These are phyloP conservation scores for Ramularia endophylla DNA, from an alignment of 2,329 filamentous ascomycete genomes.

Conservation along the genomic window DNA sequence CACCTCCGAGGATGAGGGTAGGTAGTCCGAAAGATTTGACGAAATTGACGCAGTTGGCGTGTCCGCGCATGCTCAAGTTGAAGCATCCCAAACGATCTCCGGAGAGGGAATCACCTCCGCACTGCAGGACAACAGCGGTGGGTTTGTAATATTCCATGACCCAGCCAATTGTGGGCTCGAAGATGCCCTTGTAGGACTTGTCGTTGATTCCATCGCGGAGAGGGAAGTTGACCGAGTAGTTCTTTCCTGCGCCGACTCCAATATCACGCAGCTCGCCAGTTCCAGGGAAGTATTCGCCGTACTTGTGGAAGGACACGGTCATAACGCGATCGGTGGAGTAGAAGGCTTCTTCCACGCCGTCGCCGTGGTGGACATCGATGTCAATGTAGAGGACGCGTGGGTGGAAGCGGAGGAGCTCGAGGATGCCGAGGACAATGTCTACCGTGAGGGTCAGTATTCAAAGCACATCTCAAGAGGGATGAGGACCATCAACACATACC, in stretches of 20 bases:
- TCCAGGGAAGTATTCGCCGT: slow-evolving; percentile 69
- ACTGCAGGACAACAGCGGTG: slow-evolving; percentile 86
- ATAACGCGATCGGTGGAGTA: slow-evolving; percentile 85
- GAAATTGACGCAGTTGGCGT: slow-evolving; percentile 84
- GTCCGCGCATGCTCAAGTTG: slow-evolving; percentile 92
- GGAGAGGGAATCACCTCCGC: slow-evolving; percentile 88
- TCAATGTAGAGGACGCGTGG: slow-evolving; percentile 91
- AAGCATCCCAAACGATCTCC: slow-evolving; percentile 92
- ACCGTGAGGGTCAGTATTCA: no score
- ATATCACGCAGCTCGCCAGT: slow-evolving; percentile 63
- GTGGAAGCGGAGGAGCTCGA: slow-evolving; percentile 76
- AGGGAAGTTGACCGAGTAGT: slow-evolving; percentile 64
- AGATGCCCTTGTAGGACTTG: slow-evolving; percentile 75
- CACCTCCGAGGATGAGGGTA: slow-evolving; percentile 85
- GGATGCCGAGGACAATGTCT: slow-evolving; percentile 89
- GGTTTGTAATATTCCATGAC: slow-evolving; percentile 82
- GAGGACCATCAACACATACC: no score
- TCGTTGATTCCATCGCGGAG: slow-evolving; percentile 64
- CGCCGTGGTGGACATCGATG: slow-evolving; percentile 87
- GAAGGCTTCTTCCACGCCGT: slow-evolving; percentile 87
- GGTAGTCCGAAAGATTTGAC: slow-evolving; percentile 77
- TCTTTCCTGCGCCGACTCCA: slow-evolving; percentile 65
- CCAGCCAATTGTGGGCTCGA: slow-evolving; percentile 70
- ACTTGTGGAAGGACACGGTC: slow-evolving; percentile 96
- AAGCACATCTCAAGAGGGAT: no score